Percentiles rank a stretch among this genome's conserved stretches.
phyloP scores from a whole-genome alignment of 2,329 filamentous ascomycete genomes.

The Calonectria hongkongensis region DNA sequence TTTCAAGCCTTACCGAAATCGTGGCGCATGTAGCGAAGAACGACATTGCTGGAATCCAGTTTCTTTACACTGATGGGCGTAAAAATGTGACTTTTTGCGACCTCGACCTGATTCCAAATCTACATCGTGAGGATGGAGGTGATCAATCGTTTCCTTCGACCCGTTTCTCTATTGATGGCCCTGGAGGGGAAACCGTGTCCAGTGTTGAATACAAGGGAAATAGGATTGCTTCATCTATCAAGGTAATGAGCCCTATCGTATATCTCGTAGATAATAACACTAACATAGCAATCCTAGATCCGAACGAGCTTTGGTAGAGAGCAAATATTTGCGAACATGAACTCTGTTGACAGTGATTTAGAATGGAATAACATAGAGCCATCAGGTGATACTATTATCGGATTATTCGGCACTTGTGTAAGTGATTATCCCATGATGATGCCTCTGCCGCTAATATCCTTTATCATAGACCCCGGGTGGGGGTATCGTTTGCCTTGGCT shows the following conservation, averaged over 20 bases:
- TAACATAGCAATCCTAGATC: background rate
- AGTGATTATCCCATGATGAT: background rate
- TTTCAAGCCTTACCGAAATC: background rate
- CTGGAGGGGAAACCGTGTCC: background rate
- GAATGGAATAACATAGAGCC: background rate
- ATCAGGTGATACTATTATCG: background rate
- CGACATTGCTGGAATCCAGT: background rate
- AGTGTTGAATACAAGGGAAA: background rate
- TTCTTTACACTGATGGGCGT: background rate
- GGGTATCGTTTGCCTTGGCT: background rate
- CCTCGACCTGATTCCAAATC: background rate
- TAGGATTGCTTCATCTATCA: background rate
- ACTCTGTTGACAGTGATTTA: background rate
- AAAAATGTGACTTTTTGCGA: background rate
- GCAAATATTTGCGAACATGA: background rate
- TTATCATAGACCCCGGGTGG: background rate
- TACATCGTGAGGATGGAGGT: background rate
- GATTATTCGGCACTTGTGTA: background rate
- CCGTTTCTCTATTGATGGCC: background rate
- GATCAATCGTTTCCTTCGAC: background rate
- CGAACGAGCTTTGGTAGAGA: conserved; percentile 3
- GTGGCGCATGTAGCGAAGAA: background rate
- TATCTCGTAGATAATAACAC: accelerated
- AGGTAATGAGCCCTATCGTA: background rate
- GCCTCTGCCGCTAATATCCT: background rate